Conservation (phyloP, 306 rosid species). For the Myrica gale region DNA sequence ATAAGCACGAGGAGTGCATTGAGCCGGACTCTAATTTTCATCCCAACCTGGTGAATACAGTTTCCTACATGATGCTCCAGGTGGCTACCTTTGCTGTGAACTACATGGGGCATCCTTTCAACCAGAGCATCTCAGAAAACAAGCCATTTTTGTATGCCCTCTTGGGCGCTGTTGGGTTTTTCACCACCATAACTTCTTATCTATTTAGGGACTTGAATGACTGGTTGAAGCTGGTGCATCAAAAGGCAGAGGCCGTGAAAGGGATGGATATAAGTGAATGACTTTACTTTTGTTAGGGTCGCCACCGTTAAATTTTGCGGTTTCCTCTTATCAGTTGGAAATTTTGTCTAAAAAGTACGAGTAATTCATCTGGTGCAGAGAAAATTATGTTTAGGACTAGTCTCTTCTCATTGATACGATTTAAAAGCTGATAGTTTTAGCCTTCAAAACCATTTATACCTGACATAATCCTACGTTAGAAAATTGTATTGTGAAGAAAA, state of each 20-base stretch:
- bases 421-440: neutral
- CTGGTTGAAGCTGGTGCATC: slow-evolving; percentile 70
- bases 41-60: slow-evolving; percentile 95
- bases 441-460: neutral
- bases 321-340: neutral
- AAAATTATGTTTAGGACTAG: neutral
- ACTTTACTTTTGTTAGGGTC: neutral
- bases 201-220: slow-evolving; percentile 78
- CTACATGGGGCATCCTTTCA: slow-evolving; percentile 99
- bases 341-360: neutral
- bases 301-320: neutral
- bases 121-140: slow-evolving; percentile 93
- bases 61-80: slow-evolving; percentile 99
- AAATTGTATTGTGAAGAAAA: neutral
- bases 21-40: slow-evolving; percentile 92
- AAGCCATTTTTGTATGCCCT: slow-evolving; percentile 82
- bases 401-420: neutral
- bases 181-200: slow-evolving; percentile 83
- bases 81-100: slow-evolving; percentile 99
- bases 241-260: slow-evolving; percentile 16
- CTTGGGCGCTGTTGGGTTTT: slow-evolving; percentile 65
- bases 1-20: slow-evolving; percentile 96
- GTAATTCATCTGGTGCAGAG: neutral
- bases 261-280: slow-evolving; percentile 15
- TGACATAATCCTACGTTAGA: neutral